A percentile compares a stretch with the other conserved stretches of the same genome.
Evolutionary conservation across 768 basidiomycete species (phyloP).

Genomic region (Rhizopogon vinicolor): DNA sequence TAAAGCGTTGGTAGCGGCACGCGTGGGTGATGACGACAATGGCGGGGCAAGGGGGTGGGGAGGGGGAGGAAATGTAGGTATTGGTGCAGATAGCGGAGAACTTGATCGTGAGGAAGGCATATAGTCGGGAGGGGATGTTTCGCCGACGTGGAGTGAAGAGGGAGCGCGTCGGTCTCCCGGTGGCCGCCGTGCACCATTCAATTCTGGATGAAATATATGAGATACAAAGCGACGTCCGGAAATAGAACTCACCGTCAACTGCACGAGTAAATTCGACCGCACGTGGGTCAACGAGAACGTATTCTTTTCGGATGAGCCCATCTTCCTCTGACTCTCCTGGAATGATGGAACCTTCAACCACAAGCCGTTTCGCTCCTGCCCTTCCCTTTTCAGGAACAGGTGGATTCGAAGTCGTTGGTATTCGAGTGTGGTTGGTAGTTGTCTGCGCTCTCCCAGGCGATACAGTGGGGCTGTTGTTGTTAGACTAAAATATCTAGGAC

Average conservation of each 20-base stretch:
- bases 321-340: slow-evolving; percentile 86
- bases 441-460: slow-evolving; percentile 14
- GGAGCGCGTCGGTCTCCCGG: slow-evolving; percentile 51
- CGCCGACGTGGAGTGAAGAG: slow-evolving; percentile 47
- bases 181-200: slow-evolving; percentile 54
- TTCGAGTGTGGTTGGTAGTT: slow-evolving; percentile 6
- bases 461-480: slow-evolving; percentile 8
- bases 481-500: neutral
- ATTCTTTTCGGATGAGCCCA: slow-evolving; percentile 76
- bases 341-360: slow-evolving; percentile 63
- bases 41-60: slow-evolving; percentile 46
- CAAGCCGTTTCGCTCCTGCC: slow-evolving; percentile 22
- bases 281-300: slow-evolving; percentile 87
- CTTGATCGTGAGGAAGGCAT: slow-evolving; percentile 18
- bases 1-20: slow-evolving; percentile 67
- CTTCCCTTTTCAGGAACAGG: slow-evolving; percentile 9
- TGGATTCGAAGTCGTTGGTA: slow-evolving; percentile 9
- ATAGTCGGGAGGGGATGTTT: slow-evolving; percentile 33
- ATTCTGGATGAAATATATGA: slow-evolving; percentile 41
- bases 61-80: slow-evolving; percentile 56
- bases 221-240: slow-evolving; percentile 1
- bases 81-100: slow-evolving; percentile 17
- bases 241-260: slow-evolving; percentile 69
- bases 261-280: slow-evolving; percentile 91
- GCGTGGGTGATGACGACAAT: slow-evolving; percentile 63